A percentile compares a stretch with the other conserved stretches of the same genome.
phyloP scores from a whole-genome alignment of 129 eudicot species.

The Silybum marianum region DNA sequence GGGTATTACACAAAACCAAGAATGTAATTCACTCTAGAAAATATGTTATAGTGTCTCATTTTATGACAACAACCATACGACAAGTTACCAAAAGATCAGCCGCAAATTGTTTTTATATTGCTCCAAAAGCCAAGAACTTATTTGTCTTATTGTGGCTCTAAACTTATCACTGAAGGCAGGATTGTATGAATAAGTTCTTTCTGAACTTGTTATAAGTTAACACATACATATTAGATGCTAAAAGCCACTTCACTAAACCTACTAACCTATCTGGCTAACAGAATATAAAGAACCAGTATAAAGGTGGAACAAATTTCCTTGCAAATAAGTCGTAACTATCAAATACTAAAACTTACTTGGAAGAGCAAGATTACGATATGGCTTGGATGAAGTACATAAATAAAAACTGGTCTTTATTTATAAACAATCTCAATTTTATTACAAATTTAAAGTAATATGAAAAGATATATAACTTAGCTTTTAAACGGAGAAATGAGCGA shows the following conservation, averaged over 20 bases:
- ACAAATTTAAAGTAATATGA: not conserved
- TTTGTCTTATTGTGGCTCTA: not conserved
- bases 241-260: not conserved
- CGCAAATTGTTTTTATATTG: not conserved
- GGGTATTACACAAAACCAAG: not conserved
- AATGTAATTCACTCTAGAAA: not conserved
- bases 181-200: not conserved
- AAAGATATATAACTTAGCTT: not conserved
- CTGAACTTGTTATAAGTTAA: not conserved
- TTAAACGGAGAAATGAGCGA: not conserved
- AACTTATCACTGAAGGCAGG: not conserved
- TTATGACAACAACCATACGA: not conserved
- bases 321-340: conserved; percentile 11
- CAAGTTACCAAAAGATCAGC: not conserved
- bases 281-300: not conserved
- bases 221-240: not conserved
- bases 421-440: not conserved
- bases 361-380: too few species aligned
- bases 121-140: not conserved
- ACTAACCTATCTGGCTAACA: not conserved
- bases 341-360: conserved; percentile 18
- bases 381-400: conserved; percentile 7
- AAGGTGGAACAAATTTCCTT: conserved; percentile 3
- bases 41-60: not conserved
- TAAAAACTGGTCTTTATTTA: not conserved